A percentile compares a stretch with the other conserved stretches of the same genome.
Evolutionary conservation across 192 early-diverging fungal species (phyloP).

Genomic region (Coemansia erecta): DNA sequence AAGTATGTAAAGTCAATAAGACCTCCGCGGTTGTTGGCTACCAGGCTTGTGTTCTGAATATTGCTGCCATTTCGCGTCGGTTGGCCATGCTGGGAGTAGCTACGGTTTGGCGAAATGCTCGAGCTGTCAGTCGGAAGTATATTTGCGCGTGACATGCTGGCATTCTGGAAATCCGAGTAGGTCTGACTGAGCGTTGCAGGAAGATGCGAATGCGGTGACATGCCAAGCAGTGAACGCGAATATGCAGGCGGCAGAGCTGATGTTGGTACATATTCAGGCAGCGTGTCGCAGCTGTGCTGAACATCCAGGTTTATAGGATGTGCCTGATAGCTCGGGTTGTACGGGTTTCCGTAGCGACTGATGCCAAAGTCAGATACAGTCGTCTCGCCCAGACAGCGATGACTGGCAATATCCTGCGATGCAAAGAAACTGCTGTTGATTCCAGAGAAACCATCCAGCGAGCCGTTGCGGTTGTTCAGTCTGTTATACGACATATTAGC

Average conservation of each 20-base stretch:
- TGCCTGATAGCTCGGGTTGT: not conserved
- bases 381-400: conserved; percentile 35
- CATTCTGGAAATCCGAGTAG: not conserved
- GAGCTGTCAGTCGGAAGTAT: conserved; percentile 3
- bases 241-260: conserved; percentile 43
- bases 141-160: not conserved
- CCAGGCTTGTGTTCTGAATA: not conserved
- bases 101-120: not conserved
- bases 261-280: conserved; percentile 36
- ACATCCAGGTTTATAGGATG: conserved; percentile 5
- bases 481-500: not conserved
- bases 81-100: not conserved
- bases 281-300: conserved; percentile 32
- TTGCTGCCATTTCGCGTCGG: not conserved
- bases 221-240: conserved; percentile 6
- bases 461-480: conserved; percentile 21
- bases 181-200: not conserved
- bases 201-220: conserved; percentile 11
- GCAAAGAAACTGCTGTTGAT: conserved; percentile 46
- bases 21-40: conserved; percentile 7
- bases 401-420: conserved; percentile 23
- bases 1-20: conserved; percentile 17
- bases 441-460: conserved; percentile 20
- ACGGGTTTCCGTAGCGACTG: conserved; percentile 19
- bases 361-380: conserved; percentile 40